Evolutionary conservation across 352 stramenopile species (phyloP).

Genomic region (Globisporangium solare): DNA sequence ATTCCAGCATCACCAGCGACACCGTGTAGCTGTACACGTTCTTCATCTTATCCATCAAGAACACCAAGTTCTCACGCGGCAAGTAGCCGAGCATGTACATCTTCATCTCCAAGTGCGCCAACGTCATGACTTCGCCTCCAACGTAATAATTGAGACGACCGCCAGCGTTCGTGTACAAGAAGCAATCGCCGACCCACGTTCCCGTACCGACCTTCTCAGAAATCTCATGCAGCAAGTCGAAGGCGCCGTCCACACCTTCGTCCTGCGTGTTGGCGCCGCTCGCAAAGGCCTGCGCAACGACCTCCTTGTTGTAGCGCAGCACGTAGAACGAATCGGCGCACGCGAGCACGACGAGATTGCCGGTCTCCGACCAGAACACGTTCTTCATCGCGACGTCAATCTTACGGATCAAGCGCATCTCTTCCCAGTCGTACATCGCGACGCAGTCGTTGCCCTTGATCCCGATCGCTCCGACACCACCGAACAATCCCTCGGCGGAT

Average conservation of each 20-base stretch:
- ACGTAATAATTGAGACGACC: slow-evolving; percentile 98
- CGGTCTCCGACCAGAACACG: slow-evolving; percentile 97
- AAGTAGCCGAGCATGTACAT: slow-evolving; percentile 99
- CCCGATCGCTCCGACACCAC: slow-evolving; percentile 91
- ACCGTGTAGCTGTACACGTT: slow-evolving; percentile 91
- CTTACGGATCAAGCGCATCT: slow-evolving; percentile 95
- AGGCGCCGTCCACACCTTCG: slow-evolving; percentile 96
- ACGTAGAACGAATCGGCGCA: slow-evolving; percentile 96
- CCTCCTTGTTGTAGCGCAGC: slow-evolving; percentile 92
- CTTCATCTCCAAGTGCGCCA: slow-evolving; percentile 94
- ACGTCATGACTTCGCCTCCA: slow-evolving; percentile 98
- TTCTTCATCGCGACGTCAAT: slow-evolving; percentile 97
- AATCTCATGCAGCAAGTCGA: slow-evolving; percentile 98
- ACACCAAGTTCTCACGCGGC: slow-evolving; percentile 97
- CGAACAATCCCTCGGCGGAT: slow-evolving; percentile 95
- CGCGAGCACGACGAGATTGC: slow-evolving; percentile 94
- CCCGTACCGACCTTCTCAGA: slow-evolving; percentile 94
- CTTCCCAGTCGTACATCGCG: slow-evolving; percentile 99
- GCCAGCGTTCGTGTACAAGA: slow-evolving; percentile 96
- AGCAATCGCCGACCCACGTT: slow-evolving; percentile 99
- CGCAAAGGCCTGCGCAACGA: slow-evolving; percentile 86
- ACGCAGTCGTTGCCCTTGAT: slow-evolving; percentile 96
- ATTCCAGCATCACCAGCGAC: slow-evolving; percentile 95
- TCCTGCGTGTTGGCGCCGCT: slow-evolving; percentile 86
- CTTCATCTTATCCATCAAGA: slow-evolving; percentile 97